Evolutionary conservation across 1,284 basidiomycete species (phyloP).

Genomic region (Peniophora sp.): DNA sequence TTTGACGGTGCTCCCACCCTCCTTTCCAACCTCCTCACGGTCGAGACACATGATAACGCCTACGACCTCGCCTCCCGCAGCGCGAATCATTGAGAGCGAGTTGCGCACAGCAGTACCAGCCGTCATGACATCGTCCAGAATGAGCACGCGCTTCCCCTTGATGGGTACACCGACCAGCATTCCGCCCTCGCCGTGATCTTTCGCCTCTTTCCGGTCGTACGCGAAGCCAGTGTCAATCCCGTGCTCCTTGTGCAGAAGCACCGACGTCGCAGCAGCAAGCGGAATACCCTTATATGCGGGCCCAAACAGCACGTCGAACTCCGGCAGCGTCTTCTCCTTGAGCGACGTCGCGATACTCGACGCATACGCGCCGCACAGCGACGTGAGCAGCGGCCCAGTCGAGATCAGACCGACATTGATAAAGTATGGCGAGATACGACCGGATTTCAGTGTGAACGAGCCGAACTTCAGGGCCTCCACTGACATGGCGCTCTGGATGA

Average conservation of each 20-base stretch:
- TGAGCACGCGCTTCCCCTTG: conserved; percentile 72
- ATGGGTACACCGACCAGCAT: conserved; percentile 83
- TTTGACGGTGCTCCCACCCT: conserved; percentile 66
- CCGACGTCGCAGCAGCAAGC: conserved; percentile 82
- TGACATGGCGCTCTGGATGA: conserved; percentile 38
- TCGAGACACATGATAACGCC: conserved; percentile 92
- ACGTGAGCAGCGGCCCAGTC: conserved; percentile 74
- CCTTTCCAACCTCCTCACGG: conserved; percentile 80
- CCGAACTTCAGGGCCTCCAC: conserved; percentile 83
- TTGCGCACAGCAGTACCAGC: conserved; percentile 87
- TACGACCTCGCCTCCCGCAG: conserved; percentile 70
- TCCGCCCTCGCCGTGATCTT: conserved; percentile 97
- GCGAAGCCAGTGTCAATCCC: conserved; percentile 71
- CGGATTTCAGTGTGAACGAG: conserved; percentile 88
- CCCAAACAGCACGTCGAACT: conserved; percentile 91
- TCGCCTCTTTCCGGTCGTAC: conserved; percentile 94
- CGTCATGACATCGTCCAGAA: conserved; percentile 97
- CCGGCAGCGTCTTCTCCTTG: conserved; percentile 36
- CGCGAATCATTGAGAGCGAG: conserved; percentile 66
- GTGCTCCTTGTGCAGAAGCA: conserved; percentile 67
- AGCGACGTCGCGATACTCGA: conserved; percentile 52
- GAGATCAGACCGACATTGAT: conserved; percentile 92
- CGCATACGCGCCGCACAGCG: conserved; percentile 85
- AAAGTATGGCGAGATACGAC: conserved; percentile 94
- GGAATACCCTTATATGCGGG: conserved; percentile 99